These are phyloP conservation scores for Ogataea dorogensis DNA, from an alignment of 805 yeast species.

Conservation along the genomic window DNA sequence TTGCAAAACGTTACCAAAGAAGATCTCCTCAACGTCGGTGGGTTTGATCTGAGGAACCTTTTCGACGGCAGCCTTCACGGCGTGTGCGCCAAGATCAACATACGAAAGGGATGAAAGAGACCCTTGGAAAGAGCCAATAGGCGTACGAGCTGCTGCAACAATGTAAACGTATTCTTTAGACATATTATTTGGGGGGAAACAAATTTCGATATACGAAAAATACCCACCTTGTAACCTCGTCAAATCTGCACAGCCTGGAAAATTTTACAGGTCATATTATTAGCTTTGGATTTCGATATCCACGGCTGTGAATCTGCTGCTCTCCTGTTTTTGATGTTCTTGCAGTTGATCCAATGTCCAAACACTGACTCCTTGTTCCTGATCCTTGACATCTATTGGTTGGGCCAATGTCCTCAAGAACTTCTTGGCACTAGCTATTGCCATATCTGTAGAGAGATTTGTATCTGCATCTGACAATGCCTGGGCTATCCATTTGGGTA, in stretches of 20 bases:
- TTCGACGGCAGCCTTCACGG: conserved; percentile 83
- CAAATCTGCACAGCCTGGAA: conserved; percentile 4
- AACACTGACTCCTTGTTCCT: conserved; percentile 83
- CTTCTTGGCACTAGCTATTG: conserved; percentile 89
- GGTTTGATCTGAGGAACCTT: conserved; percentile 81
- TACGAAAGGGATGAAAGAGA: conserved; percentile 68
- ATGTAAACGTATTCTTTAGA: conserved; percentile 63
- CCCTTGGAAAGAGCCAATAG: conserved; percentile 94
- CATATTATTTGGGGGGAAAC: conserved; percentile 20
- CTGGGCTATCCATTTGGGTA: conserved; percentile 97
- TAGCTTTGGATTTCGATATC: conserved; percentile 36
- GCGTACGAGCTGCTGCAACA: conserved; percentile 91
- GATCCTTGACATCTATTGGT: conserved; percentile 84
- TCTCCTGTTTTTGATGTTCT: conserved; percentile 55
- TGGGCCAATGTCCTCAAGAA: conserved; percentile 92
- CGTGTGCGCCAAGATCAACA: conserved; percentile 87
- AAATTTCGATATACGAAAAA: conserved; percentile 7
- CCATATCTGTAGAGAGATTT: conserved; percentile 95
- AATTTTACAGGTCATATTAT: background rate
- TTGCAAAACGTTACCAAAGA: conserved; percentile 88
- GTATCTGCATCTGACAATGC: conserved; percentile 89
- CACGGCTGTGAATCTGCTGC: conserved; percentile 24
- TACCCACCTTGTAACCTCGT: conserved; percentile 6
- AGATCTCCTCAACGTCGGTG: conserved; percentile 79
- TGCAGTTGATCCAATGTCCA: conserved; percentile 78